A percentile compares a stretch with the other conserved stretches of the same genome.
Evolutionary conservation across 73 alveolate species (phyloP).

Genomic region (Paramecium sonneborni): DNA sequence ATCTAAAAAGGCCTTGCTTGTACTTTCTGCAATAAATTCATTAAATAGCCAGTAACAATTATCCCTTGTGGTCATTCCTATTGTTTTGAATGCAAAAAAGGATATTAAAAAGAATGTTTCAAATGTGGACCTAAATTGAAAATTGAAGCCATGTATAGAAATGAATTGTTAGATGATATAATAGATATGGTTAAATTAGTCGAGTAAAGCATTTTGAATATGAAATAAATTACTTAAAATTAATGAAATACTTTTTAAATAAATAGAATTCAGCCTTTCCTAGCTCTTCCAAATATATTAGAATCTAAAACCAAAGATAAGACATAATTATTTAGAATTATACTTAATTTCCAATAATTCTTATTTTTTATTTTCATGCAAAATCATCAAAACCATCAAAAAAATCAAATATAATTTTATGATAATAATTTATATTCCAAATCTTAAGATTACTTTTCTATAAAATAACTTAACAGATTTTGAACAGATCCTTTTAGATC

Average conservation of each 20-base stretch:
- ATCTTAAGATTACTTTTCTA: background rate
- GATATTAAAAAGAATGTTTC: constrained; percentile 58
- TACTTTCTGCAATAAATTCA: constrained; percentile 59
- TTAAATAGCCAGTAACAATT: constrained; percentile 61
- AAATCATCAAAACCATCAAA: too few species aligned
- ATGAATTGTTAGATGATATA: constrained; percentile 66
- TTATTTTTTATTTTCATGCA: too few species aligned
- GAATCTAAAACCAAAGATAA: constrained; percentile 97
- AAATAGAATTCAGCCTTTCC: constrained; percentile 98
- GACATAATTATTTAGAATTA: too few species aligned
- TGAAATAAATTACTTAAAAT: constrained; percentile 49
- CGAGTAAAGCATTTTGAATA: background rate
- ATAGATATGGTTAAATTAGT: constrained; percentile 49
- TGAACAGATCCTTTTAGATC: constrained; percentile 54
- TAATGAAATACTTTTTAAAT: constrained; percentile 70
- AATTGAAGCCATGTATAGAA: constrained; percentile 67
- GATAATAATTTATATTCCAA: constrained; percentile 4
- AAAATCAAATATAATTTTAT: too few species aligned
- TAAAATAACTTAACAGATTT: constrained; percentile 31
- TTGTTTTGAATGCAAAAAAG: constrained; percentile 66
- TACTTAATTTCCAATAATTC: too few species aligned
- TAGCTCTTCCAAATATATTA: constrained; percentile 96
- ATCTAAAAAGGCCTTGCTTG: constrained; percentile 56
- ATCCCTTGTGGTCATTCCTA: constrained; percentile 69
- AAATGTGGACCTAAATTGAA: constrained; percentile 68